A percentile compares a stretch with the other conserved stretches of the same genome.
Conservation (phyloP, 495 filamentous ascomycete genomes). For the Neurospora sp. region DNA sequence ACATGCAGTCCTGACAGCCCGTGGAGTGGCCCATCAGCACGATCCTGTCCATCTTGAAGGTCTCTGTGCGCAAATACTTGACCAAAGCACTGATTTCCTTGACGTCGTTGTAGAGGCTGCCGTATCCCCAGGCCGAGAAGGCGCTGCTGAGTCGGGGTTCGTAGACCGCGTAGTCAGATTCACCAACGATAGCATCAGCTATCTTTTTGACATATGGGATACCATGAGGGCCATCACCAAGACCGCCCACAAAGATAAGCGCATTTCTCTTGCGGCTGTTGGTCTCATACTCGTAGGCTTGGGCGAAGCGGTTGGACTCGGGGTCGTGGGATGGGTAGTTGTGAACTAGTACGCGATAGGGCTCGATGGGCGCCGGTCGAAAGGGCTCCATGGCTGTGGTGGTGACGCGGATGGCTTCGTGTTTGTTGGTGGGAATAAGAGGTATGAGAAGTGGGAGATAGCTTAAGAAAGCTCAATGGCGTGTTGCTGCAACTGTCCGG, state of each 20-base stretch:
- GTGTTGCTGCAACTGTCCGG: neutral
- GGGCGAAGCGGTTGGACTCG: neutral
- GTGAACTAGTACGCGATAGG: neutral
- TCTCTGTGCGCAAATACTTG: slow-evolving; percentile 46
- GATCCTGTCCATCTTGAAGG: slow-evolving; percentile 44
- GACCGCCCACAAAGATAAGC: slow-evolving; percentile 74
- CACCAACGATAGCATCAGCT: slow-evolving; percentile 37
- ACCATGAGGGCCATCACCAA: slow-evolving; percentile 69
- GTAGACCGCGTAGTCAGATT: slow-evolving; percentile 27
- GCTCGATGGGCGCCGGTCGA: neutral
- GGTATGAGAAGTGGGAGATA: neutral
- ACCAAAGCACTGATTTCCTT: slow-evolving; percentile 63
- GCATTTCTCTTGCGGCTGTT: slow-evolving; percentile 38
- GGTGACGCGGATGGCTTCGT: neutral
- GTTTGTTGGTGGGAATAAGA: neutral
- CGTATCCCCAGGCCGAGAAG: slow-evolving; percentile 64
- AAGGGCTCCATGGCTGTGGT: neutral
- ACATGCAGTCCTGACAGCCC: slow-evolving; percentile 75
- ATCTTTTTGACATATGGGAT: slow-evolving; percentile 56
- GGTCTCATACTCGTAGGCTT: neutral
- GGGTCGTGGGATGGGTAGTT: neutral
- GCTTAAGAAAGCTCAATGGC: neutral
- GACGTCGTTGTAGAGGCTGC: slow-evolving; percentile 58
- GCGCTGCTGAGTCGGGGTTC: slow-evolving; percentile 37
- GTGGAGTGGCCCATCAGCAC: slow-evolving; percentile 80